phyloP scores from a whole-genome alignment of 78 protist genomes.

The Cavenderia fasciculata region DNA sequence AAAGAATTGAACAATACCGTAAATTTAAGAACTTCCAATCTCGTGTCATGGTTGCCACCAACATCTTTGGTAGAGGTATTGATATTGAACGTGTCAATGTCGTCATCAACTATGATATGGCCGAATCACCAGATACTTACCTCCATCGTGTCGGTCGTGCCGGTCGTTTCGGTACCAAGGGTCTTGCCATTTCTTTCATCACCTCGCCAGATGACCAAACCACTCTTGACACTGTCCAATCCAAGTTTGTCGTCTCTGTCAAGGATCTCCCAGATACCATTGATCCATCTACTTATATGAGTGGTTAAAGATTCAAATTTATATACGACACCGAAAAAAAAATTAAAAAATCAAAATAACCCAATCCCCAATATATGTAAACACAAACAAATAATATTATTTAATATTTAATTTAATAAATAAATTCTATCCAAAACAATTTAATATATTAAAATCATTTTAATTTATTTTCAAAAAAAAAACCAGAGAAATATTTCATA shows the following conservation, averaged over 20 bases:
- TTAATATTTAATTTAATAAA: no score
- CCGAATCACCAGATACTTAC: constrained; percentile 94
- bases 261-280: constrained; percentile 89
- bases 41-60: constrained; percentile 98
- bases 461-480: no score
- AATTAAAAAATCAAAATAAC: background rate
- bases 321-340: background rate
- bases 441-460: no score
- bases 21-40: constrained; percentile 96
- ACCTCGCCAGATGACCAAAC: constrained; percentile 85
- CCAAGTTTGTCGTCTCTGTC: constrained; percentile 94
- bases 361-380: no score
- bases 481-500: no score
- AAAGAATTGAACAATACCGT: constrained; percentile 85
- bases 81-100: constrained; percentile 99
- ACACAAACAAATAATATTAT: no score
- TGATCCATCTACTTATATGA: constrained; percentile 91
- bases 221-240: constrained; percentile 92
- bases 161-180: constrained; percentile 99
- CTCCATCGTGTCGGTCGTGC: constrained; percentile 99
- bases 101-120: constrained; percentile 99
- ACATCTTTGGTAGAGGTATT: constrained; percentile 98
- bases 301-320: constrained; percentile 23
- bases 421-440: no score
- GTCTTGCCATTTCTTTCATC: constrained; percentile 98